A percentile compares a stretch with the other conserved stretches of the same genome.
These are phyloP conservation scores for Ophiosphaerella narmari DNA, from an alignment of 2,329 filamentous ascomycete genomes.

Conservation along the genomic window DNA sequence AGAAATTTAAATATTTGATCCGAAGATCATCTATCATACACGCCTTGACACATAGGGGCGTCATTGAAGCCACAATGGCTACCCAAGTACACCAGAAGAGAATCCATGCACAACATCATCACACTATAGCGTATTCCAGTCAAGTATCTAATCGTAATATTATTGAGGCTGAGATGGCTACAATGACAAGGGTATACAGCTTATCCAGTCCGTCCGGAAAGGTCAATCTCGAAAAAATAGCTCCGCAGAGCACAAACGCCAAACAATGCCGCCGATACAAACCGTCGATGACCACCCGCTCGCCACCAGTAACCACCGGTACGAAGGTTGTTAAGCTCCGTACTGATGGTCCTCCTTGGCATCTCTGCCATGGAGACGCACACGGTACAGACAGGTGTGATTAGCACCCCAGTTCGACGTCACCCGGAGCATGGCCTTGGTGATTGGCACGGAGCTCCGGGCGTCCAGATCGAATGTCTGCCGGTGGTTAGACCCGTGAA, in stretches of 20 bases:
- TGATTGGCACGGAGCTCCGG: conserved; percentile 32
- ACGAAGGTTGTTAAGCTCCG: conserved; percentile 18
- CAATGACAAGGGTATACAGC: conserved; percentile 9
- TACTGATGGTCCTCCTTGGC: conserved; percentile 24
- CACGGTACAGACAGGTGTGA: conserved; percentile 54
- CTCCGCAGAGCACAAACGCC: conserved; percentile 5
- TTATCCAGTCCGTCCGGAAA: conserved; percentile 1
- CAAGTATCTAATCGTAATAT: conserved; percentile 1
- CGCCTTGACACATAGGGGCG: too few species aligned
- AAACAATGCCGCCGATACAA: conserved; percentile 1
- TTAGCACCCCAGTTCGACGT: conserved; percentile 50
- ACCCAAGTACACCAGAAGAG: too few species aligned
- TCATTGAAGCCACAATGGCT: too few species aligned
- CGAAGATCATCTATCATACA: too few species aligned
- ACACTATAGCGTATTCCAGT: background rate
- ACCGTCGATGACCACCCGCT: background rate
- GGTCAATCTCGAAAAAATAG: background rate
- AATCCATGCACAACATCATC: background rate
- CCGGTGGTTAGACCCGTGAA: conserved; percentile 47
- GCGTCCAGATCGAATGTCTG: conserved; percentile 48
- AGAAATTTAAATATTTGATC: too few species aligned
- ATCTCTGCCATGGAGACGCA: conserved; percentile 49
- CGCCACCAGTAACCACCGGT: conserved; percentile 7
- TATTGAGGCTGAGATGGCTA: conserved; percentile 1
- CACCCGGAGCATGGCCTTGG: conserved; percentile 47